Evolutionary conservation across 2,329 filamentous ascomycete genomes (phyloP).

Genomic region (Alternaria rosae): DNA sequence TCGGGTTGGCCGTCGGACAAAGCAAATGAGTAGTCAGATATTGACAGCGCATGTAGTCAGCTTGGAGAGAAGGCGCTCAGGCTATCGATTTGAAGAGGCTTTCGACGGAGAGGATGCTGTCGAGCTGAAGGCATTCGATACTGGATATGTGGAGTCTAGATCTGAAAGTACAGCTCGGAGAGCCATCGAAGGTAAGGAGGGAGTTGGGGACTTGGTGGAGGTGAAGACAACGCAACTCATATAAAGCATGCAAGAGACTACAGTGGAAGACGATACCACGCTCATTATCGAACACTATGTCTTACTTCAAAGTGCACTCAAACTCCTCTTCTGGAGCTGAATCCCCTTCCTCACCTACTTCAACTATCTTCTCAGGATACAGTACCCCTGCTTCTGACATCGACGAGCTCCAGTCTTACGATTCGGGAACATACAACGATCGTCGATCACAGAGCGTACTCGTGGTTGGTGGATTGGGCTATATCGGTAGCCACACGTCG

Average conservation of each 20-base stretch:
- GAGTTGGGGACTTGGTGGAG: background rate
- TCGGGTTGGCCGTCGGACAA: background rate
- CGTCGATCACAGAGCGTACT: conserved; percentile 13
- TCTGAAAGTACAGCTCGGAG: background rate
- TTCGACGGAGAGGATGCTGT: background rate
- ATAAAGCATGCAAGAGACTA: background rate
- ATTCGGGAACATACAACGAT: background rate
- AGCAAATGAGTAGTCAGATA: background rate
- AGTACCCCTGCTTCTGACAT: background rate
- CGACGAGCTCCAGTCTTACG: background rate
- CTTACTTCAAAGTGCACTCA: background rate
- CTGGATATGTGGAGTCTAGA: background rate
- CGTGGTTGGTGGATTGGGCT: conserved; percentile 56
- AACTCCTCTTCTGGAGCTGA: background rate
- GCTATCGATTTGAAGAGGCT: background rate
- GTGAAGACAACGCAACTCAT: background rate
- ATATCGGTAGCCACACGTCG: conserved; percentile 61
- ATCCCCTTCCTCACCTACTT: background rate
- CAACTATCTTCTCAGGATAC: background rate
- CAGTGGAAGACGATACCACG: too few relatives aligned
- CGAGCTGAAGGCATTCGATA: background rate
- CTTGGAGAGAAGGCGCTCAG: background rate
- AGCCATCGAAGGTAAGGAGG: too few relatives aligned
- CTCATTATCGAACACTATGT: background rate
- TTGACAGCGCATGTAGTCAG: background rate